These are phyloP conservation scores for thale cress (Arabidopsis thaliana) DNA, from an alignment of 345 rosid genomes.

Conservation along the genomic window TAIR10.1 NC_003074.8:1232001-1232500, in stretches of 20 bases:
- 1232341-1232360: constrained; percentile 27
- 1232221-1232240: constrained; percentile 34
- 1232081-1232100: constrained; percentile 58
- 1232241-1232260: constrained; percentile 32
- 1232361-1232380: constrained; percentile 13
- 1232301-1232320: constrained; percentile 36
- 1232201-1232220: constrained; percentile 39
- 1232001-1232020: constrained; percentile 46
- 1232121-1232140: constrained; percentile 60
- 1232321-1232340: constrained; percentile 35
- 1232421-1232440: background rate
- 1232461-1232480: background rate
- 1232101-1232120: constrained; percentile 55
- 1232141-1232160: constrained; percentile 61
- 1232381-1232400: constrained; percentile 17
- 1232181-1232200: constrained; percentile 16
- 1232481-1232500: constrained; percentile 8
- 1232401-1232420: constrained; percentile 22
- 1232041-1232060: constrained; percentile 54
- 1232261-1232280: constrained; percentile 38
- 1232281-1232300: constrained; percentile 36
- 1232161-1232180: constrained; percentile 42
- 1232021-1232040: constrained; percentile 55
- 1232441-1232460: constrained; percentile 29
- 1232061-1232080: constrained; percentile 68